These are phyloP conservation scores for Eucalyptus guilfoylei DNA, from an alignment of 345 rosid species.

Conservation along the genomic window DNA sequence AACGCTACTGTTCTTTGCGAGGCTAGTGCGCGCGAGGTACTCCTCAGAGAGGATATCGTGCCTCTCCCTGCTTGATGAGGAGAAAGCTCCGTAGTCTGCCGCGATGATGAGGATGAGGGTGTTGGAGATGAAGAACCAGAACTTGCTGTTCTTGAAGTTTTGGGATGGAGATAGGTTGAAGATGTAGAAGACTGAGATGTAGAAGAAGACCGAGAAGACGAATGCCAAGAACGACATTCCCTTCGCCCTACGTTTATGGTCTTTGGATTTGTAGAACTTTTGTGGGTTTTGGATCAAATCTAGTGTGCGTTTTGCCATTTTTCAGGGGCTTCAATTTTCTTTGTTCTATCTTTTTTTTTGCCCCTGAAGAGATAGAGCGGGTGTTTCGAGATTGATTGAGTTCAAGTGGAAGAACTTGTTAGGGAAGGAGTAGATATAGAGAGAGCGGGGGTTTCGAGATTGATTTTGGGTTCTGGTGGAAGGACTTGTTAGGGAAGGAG, in stretches of 20 bases:
- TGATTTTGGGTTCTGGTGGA: neutral
- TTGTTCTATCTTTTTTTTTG: too few relatives aligned
- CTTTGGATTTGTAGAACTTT: neutral
- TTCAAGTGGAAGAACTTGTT: neutral
- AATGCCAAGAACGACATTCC: slow-evolving; percentile 21
- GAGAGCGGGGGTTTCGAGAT: neutral
- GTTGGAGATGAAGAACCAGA: slow-evolving; percentile 64
- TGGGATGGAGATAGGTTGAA: slow-evolving; percentile 43
- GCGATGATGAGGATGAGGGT: slow-evolving; percentile 51
- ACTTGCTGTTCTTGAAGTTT: slow-evolving; percentile 28
- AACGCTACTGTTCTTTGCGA: neutral
- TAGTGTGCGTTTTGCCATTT: neutral
- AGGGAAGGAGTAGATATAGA: neutral
- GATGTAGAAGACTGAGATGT: slow-evolving; percentile 28
- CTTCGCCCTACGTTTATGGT: neutral
- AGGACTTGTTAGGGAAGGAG: neutral
- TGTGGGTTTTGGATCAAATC: neutral
- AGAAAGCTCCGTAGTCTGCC: slow-evolving; percentile 48
- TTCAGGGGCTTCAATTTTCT: neutral
- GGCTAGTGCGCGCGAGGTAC: slow-evolving; percentile 2
- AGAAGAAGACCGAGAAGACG: slow-evolving; percentile 23
- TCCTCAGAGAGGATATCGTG: slow-evolving; percentile 14
- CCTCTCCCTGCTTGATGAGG: slow-evolving; percentile 5
- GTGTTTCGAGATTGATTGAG: neutral
- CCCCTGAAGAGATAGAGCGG: neutral